phyloP scores from a whole-genome alignment of 495 filamentous ascomycete species.

The Tuber brumale region DNA sequence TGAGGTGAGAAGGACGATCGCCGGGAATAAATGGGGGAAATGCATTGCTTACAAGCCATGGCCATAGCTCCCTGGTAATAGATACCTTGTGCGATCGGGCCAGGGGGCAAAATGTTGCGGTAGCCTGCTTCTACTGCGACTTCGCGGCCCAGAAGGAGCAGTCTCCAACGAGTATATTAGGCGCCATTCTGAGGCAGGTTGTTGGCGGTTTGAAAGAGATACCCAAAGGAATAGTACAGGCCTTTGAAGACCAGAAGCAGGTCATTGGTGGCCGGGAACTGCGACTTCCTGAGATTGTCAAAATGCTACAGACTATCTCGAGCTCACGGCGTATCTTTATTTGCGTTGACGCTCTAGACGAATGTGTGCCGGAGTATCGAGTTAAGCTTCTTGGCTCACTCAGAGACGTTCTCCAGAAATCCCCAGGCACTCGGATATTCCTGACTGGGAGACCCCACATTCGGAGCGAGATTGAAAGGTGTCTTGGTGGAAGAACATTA shows the following conservation, averaged over 20 bases:
- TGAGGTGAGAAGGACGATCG: background rate
- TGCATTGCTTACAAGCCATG: background rate
- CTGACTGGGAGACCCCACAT: background rate
- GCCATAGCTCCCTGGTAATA: background rate
- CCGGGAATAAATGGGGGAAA: background rate
- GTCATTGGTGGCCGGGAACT: background rate
- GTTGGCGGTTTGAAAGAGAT: background rate
- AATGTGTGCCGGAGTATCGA: background rate
- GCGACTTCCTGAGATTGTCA: background rate
- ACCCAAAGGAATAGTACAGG: background rate
- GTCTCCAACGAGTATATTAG: background rate
- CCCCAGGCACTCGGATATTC: background rate
- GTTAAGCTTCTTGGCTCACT: background rate
- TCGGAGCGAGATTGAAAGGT: background rate
- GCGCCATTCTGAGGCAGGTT: background rate
- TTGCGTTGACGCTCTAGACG: background rate
- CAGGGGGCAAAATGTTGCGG: background rate
- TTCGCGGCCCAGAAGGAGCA: background rate
- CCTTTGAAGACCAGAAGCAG: background rate
- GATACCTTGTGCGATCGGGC: background rate
- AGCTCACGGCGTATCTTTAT: background rate
- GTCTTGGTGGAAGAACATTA: background rate
- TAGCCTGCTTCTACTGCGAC: slow-evolving; percentile 1
- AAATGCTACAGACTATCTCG: background rate
- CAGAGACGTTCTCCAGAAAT: background rate